Evolutionary conservation across 202 grass and related monocot genomes (phyloP).

Genomic region (Carex sylvatica): DNA sequence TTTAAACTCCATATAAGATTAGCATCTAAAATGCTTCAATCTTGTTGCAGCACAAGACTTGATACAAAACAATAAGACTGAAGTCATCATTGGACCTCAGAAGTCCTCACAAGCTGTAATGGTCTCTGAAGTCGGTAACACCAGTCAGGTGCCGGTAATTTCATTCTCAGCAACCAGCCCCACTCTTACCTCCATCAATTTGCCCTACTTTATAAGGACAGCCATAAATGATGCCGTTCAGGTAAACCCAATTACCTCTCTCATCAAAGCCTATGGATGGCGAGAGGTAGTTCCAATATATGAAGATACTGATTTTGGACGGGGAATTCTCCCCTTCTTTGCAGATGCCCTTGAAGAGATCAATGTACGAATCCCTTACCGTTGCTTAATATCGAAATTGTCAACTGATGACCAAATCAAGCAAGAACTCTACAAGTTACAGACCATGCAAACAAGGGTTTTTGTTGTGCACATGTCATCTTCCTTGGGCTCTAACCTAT

Average conservation of each 20-base stretch:
- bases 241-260: slow-evolving; percentile 28
- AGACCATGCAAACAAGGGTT: slow-evolving; percentile 38
- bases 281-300: slow-evolving; percentile 23
- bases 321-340: slow-evolving; percentile 33
- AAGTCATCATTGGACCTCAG: slow-evolving; percentile 33
- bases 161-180: slow-evolving; percentile 45
- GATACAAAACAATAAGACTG: slow-evolving; percentile 23
- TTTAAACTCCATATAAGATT: neutral
- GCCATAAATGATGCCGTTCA: slow-evolving; percentile 36
- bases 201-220: slow-evolving; percentile 37
- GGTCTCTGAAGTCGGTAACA: slow-evolving; percentile 28
- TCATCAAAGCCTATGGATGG: slow-evolving; percentile 37
- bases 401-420: slow-evolving; percentile 31
- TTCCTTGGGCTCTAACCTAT: slow-evolving; percentile 4
- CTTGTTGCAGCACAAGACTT: slow-evolving; percentile 32
- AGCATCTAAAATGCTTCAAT: neutral
- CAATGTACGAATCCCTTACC: slow-evolving; percentile 13
- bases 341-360: slow-evolving; percentile 13
- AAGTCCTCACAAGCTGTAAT: slow-evolving; percentile 31
- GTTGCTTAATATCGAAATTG: neutral
- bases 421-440: slow-evolving; percentile 8
- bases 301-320: slow-evolving; percentile 40
- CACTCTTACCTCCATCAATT: slow-evolving; percentile 21
- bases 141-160: slow-evolving; percentile 30
- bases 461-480: slow-evolving; percentile 46